A percentile compares a stretch with the other conserved stretches of the same genome.
Conservation (phyloP, 768 basidiomycete genomes). For the Boletus subcaerulescens region DNA sequence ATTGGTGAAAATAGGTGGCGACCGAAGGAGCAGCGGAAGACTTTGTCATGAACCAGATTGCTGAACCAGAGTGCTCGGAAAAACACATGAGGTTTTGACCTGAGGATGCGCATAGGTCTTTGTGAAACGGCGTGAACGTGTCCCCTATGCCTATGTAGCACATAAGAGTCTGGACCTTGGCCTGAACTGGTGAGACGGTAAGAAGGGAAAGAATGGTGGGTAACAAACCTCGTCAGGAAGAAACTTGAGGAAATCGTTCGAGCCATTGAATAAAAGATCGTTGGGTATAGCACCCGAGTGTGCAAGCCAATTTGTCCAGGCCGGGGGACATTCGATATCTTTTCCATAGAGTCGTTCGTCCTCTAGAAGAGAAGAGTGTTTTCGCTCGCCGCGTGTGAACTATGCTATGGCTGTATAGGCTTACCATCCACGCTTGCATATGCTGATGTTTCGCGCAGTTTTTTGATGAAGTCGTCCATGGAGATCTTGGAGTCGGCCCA, state of each 20-base stretch:
- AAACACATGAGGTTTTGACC: slow-evolving; percentile 89
- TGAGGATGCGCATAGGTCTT: slow-evolving; percentile 79
- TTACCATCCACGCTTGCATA: slow-evolving; percentile 42
- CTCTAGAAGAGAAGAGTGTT: slow-evolving; percentile 37
- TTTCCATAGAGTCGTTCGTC: slow-evolving; percentile 70
- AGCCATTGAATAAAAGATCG: slow-evolving; percentile 48
- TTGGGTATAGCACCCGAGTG: slow-evolving; percentile 47
- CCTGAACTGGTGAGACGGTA: slow-evolving; percentile 35
- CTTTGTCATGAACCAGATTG: slow-evolving; percentile 87
- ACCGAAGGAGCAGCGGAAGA: slow-evolving; percentile 53
- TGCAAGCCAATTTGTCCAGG: slow-evolving; percentile 65
- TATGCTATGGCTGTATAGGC: neutral
- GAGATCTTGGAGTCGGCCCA: slow-evolving; percentile 52
- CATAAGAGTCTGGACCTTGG: slow-evolving; percentile 74
- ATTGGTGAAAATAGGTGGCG: slow-evolving; percentile 52
- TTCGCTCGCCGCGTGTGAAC: neutral
- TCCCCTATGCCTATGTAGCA: slow-evolving; percentile 81
- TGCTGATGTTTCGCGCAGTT: slow-evolving; percentile 34
- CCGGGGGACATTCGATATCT: slow-evolving; percentile 64
- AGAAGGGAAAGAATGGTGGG: neutral
- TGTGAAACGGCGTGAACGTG: slow-evolving; percentile 82
- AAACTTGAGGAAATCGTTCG: slow-evolving; percentile 56
- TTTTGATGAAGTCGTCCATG: slow-evolving; percentile 51
- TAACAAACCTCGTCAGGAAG: slow-evolving; percentile 50
- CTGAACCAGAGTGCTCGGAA: slow-evolving; percentile 65